Conservation (phyloP, 345 rosid genomes). For the Clarkia xantiana region DNA sequence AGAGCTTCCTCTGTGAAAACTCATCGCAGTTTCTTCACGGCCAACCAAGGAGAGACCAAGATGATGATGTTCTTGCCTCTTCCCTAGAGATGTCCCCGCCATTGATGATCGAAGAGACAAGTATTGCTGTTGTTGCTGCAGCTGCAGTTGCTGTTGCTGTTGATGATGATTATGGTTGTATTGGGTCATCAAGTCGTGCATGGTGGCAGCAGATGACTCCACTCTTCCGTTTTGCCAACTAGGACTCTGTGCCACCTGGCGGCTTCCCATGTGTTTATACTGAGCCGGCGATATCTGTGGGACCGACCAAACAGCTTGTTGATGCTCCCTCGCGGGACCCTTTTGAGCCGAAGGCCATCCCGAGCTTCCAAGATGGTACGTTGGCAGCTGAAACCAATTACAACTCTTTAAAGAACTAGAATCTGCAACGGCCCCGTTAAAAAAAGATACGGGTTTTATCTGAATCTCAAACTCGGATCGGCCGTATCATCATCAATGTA, state of each 20-base stretch:
- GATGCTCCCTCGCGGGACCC: slow-evolving; percentile 19
- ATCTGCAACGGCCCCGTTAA: neutral
- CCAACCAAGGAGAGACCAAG: slow-evolving; percentile 17
- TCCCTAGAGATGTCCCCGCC: slow-evolving; percentile 18
- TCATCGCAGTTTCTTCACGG: slow-evolving; percentile 22
- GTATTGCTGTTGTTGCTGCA: slow-evolving; percentile 20
- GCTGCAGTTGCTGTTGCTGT: slow-evolving; percentile 16
- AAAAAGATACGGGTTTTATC: too few relatives aligned
- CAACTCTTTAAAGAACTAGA: neutral
- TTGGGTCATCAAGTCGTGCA: slow-evolving; percentile 13
- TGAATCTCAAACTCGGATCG: too few relatives aligned
- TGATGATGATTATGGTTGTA: slow-evolving; percentile 19
- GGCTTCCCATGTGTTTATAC: slow-evolving; percentile 19
- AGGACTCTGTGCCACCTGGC: slow-evolving; percentile 25
- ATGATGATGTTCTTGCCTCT: slow-evolving; percentile 32
- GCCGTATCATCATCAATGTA: too few relatives aligned
- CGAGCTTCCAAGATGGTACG: slow-evolving; percentile 24
- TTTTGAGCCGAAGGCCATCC: slow-evolving; percentile 12
- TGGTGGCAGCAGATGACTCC: slow-evolving; percentile 20
- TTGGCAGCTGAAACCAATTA: slow-evolving; percentile 23
- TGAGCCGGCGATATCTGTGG: slow-evolving; percentile 23
- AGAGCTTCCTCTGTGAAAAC: slow-evolving; percentile 22
- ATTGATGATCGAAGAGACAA: slow-evolving; percentile 26
- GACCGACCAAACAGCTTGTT: slow-evolving; percentile 40
- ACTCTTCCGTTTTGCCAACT: slow-evolving; percentile 30